Conservation (phyloP, 441 rosid species). For the Erodium chrysanthum region DNA sequence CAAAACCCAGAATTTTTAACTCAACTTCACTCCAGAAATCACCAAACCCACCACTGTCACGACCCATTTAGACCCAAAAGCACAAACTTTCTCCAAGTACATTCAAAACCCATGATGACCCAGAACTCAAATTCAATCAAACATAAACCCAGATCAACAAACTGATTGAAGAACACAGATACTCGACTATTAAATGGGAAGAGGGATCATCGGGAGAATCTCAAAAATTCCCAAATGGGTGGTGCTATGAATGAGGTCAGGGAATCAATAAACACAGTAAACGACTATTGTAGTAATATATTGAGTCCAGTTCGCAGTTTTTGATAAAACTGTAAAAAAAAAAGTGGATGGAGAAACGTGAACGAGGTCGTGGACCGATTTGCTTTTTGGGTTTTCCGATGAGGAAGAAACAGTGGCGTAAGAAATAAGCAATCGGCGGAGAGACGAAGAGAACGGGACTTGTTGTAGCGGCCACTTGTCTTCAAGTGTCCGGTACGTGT, state of each 20-base stretch:
- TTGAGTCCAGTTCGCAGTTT: neutral
- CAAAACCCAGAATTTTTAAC: neutral
- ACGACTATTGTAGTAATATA: neutral
- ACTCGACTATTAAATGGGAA: neutral
- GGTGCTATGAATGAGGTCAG: neutral
- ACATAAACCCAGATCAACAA: neutral
- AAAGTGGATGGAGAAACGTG: neutral
- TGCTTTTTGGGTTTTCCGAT: conserved; percentile 1
- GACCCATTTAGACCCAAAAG: neutral
- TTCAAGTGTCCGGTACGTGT: too few relatives aligned
- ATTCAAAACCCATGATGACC: neutral
- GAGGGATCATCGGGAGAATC: neutral
- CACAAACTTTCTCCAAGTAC: neutral
- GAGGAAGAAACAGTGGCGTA: neutral
- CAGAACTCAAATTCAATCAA: neutral
- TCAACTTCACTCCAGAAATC: neutral
- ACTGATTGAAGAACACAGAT: neutral
- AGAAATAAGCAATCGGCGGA: neutral
- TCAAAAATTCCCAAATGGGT: too few relatives aligned
- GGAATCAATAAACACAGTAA: neutral
- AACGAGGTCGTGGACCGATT: neutral
- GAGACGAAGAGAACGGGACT: neutral
- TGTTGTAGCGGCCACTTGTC: too few relatives aligned
- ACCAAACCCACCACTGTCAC: neutral
- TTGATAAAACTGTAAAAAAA: neutral